Evolutionary conservation across 176 grass and related monocot species (phyloP).

Genomic region (Chloris gayana): DNA sequence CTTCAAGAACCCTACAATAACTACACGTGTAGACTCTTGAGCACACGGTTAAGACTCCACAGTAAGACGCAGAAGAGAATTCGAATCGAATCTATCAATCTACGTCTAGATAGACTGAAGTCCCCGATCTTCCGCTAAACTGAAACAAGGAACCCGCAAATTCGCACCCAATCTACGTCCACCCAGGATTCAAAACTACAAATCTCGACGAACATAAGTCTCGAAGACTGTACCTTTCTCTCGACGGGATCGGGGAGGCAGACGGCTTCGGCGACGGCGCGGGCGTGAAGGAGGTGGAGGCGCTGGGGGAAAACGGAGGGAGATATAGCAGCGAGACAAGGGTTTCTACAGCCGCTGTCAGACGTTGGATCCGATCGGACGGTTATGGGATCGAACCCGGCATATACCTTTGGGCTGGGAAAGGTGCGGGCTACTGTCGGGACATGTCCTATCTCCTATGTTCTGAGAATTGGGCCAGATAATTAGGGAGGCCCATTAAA

Average conservation of each 20-base stretch:
- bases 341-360: neutral
- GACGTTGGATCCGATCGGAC: neutral
- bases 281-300: neutral
- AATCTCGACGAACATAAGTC: neutral
- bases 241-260: neutral
- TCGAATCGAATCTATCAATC: neutral
- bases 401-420: neutral
- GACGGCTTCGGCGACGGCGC: neutral
- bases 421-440: too few relatives aligned
- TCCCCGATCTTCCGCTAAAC: neutral
- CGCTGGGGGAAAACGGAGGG: neutral
- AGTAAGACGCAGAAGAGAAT: neutral
- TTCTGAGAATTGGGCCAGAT: neutral
- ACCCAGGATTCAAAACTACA: neutral
- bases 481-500: neutral
- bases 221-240: neutral
- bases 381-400: neutral
- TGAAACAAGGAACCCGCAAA: neutral
- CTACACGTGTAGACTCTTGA: neutral
- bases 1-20: too few relatives aligned
- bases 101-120: too few relatives aligned
- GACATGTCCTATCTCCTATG: neutral
- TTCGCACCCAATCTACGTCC: neutral
- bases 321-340: neutral
- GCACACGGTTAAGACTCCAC: neutral